A percentile compares a stretch with the other conserved stretches of the same genome.
Conservation (phyloP, 768 basidiomycete species). For the Paxillus ammoniavirescens region DNA sequence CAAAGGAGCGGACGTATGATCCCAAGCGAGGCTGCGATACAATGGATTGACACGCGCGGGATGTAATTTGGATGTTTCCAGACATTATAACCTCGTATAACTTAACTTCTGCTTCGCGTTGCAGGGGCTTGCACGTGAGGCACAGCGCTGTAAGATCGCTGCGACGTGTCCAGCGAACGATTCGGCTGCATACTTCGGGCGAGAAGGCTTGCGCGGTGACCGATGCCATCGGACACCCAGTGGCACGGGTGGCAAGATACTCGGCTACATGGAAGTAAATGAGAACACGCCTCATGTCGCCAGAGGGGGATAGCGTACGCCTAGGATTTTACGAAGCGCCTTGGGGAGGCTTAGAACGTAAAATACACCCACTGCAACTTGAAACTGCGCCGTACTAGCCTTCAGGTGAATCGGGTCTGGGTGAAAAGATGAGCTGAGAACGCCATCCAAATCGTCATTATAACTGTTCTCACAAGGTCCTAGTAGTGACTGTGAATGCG, state of each 20-base stretch:
- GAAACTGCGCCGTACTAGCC: background rate
- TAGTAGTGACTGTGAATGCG: background rate
- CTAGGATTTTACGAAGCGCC: background rate
- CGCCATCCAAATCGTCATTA: background rate
- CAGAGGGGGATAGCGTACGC: background rate
- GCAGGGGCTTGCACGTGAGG: slow-evolving; percentile 45
- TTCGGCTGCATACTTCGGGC: slow-evolving; percentile 41
- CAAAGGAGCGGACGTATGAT: slow-evolving; percentile 42
- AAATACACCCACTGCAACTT: background rate
- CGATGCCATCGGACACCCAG: slow-evolving; percentile 13
- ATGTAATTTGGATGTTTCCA: slow-evolving; percentile 33
- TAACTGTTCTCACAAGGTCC: background rate
- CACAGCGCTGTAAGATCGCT: slow-evolving; percentile 44
- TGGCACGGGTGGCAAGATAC: background rate
- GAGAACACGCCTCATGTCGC: background rate
- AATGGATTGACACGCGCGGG: slow-evolving; percentile 41
- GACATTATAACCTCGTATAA: slow-evolving; percentile 45
- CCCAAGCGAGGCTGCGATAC: slow-evolving; percentile 35
- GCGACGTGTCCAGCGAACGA: slow-evolving; percentile 36
- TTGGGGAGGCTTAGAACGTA: background rate
- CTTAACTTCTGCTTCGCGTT: slow-evolving; percentile 44
- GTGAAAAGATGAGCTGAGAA: background rate
- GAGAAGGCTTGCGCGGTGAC: slow-evolving; percentile 28
- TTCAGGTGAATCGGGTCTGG: background rate
- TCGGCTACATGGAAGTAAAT: background rate